Percentiles rank a stretch among this genome's conserved stretches.
Conservation (phyloP, 345 rosid species). For the Sisymbrium irio region DNA sequence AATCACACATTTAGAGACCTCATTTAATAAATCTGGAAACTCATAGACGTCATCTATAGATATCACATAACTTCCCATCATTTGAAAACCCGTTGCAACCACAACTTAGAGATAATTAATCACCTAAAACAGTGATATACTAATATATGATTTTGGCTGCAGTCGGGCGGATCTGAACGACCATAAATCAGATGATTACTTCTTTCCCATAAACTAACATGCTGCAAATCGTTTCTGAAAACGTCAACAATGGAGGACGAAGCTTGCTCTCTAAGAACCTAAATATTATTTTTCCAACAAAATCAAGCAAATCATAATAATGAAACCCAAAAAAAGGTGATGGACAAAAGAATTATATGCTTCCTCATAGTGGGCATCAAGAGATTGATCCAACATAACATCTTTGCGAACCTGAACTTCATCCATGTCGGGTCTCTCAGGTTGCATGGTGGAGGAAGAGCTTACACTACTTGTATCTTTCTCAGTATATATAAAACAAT, state of each 20-base stretch:
- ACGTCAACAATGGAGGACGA: slow-evolving; percentile 62
- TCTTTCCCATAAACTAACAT: slow-evolving; percentile 68
- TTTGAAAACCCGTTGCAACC: background rate
- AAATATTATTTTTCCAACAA: slow-evolving; percentile 5
- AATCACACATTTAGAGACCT: slow-evolving; percentile 8
- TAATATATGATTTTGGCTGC: no score
- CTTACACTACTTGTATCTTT: slow-evolving; percentile 74
- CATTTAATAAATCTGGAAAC: no score
- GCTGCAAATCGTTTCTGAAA: slow-evolving; percentile 54
- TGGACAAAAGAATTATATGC: slow-evolving; percentile 35
- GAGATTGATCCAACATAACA: slow-evolving; percentile 65
- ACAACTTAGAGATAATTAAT: no score
- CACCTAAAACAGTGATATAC: no score
- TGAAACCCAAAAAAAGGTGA: background rate
- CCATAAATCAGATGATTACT: slow-evolving; percentile 41
- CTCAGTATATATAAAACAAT: slow-evolving; percentile 66
- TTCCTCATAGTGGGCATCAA: slow-evolving; percentile 77
- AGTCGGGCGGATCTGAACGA: no score
- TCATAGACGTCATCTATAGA: no score
- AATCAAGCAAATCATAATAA: background rate
- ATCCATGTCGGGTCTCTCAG: slow-evolving; percentile 52
- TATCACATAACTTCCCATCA: slow-evolving; percentile 54
- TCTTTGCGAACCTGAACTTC: slow-evolving; percentile 63
- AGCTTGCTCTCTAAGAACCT: slow-evolving; percentile 78
- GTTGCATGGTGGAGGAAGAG: slow-evolving; percentile 61